Base-by-base conservation (phyloP, 768 basidiomycete genomes). In the Rubroboletus pulcherrimus region DNA sequence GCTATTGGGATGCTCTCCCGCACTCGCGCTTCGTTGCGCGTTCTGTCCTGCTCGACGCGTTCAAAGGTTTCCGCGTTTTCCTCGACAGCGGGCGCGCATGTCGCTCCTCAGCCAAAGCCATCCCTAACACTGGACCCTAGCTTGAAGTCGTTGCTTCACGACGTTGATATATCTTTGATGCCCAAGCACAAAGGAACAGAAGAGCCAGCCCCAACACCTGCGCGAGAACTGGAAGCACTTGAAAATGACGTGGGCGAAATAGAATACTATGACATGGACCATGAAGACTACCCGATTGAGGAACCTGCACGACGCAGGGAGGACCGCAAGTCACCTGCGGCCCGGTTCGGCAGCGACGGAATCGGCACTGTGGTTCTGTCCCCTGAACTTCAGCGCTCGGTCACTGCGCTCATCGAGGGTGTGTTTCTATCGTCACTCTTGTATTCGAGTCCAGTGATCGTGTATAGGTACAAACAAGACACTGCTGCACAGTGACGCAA, bases 261-360 rank as follows among this genome's bases (percentile, higher is more conserved):
- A 48, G 51, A 63, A 19, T 63, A 68, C 40, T 69, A 75, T 53
- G 69, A 73, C 26, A 65, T 72, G 31, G 65, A 60, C 42, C 70
- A 71, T 26, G 74, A 73, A 40, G 73, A 74, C 26, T 63, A 70
- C 24, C 38, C 51, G 12, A 44, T 54, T 6, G 70, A 70, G 26
- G 66, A 73, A 9, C 63, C 50, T 52, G 54, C 55, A 33, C 64
- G 59, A 41, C 64, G 51, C 31, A 64, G 59, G 60, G 75, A 61
- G 66, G 80, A 69, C 42, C 75, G 82, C 49, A 89, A 89, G 66
- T 92, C 91, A 26, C 88, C 91, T 41, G 92, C 91, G 21, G 92
- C 93, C 19, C 74, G 76, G 24, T 90, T 90, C 68, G 95, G 93
- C 17, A 87, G 88, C 61, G 78, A 84, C 54, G 74, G 79, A 41